These are phyloP conservation scores for Pseudevernia furfuracea DNA, from an alignment of 495 filamentous ascomycete species.

Conservation along the genomic window DNA sequence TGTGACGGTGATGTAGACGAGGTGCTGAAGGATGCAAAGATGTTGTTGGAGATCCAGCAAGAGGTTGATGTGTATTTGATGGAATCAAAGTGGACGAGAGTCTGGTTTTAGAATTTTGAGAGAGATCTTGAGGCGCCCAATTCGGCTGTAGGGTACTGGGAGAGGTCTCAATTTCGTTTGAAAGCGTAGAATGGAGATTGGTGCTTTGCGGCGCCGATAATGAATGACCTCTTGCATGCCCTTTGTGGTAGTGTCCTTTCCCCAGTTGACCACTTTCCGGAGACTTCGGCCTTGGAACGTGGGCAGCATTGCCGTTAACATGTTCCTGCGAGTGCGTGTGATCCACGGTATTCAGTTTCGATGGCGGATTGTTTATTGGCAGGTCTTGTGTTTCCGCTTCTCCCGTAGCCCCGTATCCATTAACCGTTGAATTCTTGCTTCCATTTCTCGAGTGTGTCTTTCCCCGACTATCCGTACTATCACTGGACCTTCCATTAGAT, in stretches of 20 bases:
- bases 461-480: slow-evolving; percentile 45
- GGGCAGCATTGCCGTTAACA: slow-evolving; percentile 7
- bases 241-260: slow-evolving; percentile 18
- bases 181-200: slow-evolving; percentile 8
- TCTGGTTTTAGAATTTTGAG: slow-evolving; percentile 39
- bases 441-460: slow-evolving; percentile 44
- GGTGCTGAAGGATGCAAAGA: slow-evolving; percentile 38
- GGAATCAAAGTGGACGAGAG: slow-evolving; percentile 70
- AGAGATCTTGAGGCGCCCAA: slow-evolving; percentile 30
- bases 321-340: slow-evolving; percentile 22
- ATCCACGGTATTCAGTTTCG: slow-evolving; percentile 25
- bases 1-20: slow-evolving; percentile 74
- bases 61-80: slow-evolving; percentile 36
- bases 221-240: slow-evolving; percentile 26
- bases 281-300: slow-evolving; percentile 17
- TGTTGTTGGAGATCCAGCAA: slow-evolving; percentile 38
- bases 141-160: slow-evolving; percentile 33
- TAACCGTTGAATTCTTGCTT: slow-evolving; percentile 45
- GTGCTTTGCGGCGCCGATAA: slow-evolving; percentile 26
- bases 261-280: slow-evolving; percentile 19
- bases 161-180: slow-evolving; percentile 20
- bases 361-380: slow-evolving; percentile 28
- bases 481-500: slow-evolving; percentile 40
- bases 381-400: slow-evolving; percentile 35
- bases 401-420: slow-evolving; percentile 33